Evolutionary conservation across 768 basidiomycete species (phyloP).

Genomic region (Crucibulum laeve): DNA sequence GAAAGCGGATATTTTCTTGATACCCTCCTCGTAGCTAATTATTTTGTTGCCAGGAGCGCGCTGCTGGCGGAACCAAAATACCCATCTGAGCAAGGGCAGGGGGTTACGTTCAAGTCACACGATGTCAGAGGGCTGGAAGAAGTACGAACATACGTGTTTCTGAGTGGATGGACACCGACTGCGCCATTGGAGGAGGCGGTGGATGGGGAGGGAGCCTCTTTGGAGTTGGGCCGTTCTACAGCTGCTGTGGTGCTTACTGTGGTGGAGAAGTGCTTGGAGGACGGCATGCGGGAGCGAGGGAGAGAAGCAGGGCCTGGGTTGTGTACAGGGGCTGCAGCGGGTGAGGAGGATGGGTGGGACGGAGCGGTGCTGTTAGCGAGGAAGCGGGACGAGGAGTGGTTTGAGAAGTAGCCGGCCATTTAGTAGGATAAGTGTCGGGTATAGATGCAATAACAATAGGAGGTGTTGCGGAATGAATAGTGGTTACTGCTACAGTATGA

Average conservation of each 20-base stretch:
- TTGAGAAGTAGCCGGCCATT: conserved; percentile 80
- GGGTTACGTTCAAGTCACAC: conserved; percentile 17
- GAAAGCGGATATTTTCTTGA: conserved; percentile 88
- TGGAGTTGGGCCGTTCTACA: conserved; percentile 37
- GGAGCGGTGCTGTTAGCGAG: conserved; percentile 42
- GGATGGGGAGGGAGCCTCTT: conserved; percentile 32
- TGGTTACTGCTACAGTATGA: conserved; percentile 9
- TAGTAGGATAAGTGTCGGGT: conserved; percentile 3
- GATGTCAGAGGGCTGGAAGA: conserved; percentile 15
- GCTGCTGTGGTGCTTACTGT: conserved; percentile 19
- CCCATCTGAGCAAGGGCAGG: conserved; percentile 54
- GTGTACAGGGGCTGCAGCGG: conserved; percentile 17
- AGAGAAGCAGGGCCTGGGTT: conserved; percentile 17
- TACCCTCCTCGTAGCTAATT: conserved; percentile 90
- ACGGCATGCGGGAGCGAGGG: conserved; percentile 43
- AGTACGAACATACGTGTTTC: conserved; percentile 86
- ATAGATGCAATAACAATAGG: too few relatives aligned
- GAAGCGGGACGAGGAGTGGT: conserved; percentile 74
- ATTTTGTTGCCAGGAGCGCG: conserved; percentile 87
- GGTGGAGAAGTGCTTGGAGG: conserved; percentile 71
- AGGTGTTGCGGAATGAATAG: conserved; percentile 17
- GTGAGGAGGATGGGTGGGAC: conserved; percentile 14
- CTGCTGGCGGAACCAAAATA: conserved; percentile 91
- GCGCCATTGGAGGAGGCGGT: conserved; percentile 29
- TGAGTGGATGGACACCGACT: conserved; percentile 60